A percentile compares a stretch with the other conserved stretches of the same genome.
Conservation (phyloP, 176 grass and related monocot genomes). For the Elaeis guineensis region DNA sequence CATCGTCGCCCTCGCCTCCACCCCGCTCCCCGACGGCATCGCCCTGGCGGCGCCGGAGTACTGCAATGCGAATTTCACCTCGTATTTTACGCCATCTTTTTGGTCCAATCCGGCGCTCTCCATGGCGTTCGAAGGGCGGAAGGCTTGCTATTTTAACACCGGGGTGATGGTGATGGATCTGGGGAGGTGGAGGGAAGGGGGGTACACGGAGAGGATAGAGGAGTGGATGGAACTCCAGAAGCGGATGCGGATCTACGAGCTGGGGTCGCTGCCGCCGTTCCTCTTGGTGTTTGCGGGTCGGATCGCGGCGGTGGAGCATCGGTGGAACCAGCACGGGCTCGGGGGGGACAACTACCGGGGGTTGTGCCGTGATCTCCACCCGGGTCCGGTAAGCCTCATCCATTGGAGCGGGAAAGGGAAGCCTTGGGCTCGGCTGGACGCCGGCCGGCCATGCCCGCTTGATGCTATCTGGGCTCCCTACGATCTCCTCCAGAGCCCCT, state of each 20-base stretch:
- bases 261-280: constrained; percentile 18
- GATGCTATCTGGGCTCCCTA: constrained; percentile 18
- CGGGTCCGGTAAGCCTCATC: constrained; percentile 13
- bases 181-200: constrained; percentile 7
- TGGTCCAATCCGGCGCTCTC: constrained; percentile 11
- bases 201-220: constrained; percentile 17
- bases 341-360: constrained; percentile 4
- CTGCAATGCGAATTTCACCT: constrained; percentile 22
- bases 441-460: constrained; percentile 16
- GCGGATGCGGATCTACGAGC: constrained; percentile 22
- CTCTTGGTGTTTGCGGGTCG: constrained; percentile 9
- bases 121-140: constrained; percentile 10
- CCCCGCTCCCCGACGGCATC: constrained; percentile 6
- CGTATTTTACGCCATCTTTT: constrained; percentile 10
- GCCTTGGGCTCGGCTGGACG: constrained; percentile 18
- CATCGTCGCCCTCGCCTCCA: constrained; percentile 2
- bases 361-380: constrained; percentile 15
- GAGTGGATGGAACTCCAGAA: constrained; percentile 25
- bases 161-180: constrained; percentile 21
- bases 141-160: constrained; percentile 18
- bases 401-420: constrained; percentile 21
- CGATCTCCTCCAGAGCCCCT: constrained; percentile 8
- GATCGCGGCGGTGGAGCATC: constrained; percentile 2
- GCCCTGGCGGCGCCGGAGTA: constrained; percentile 16
- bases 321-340: too few species aligned